Evolutionary conservation across 805 yeast species (phyloP).

Genomic region (Jamesozyma lodderae): DNA sequence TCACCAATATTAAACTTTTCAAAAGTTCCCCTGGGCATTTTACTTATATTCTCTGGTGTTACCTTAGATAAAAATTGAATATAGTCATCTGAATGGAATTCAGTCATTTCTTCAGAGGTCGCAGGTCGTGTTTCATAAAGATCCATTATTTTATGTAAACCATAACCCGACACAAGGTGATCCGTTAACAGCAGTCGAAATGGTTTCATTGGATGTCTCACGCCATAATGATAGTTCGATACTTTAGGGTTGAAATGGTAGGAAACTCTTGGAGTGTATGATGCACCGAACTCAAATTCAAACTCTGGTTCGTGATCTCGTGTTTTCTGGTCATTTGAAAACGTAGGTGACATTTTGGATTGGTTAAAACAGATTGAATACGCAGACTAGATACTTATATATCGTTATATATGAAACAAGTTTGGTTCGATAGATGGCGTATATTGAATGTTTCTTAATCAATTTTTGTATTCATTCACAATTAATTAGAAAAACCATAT

Average conservation of each 20-base stretch:
- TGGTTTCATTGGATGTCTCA: constrained; percentile 97
- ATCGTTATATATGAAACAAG: too few relatives aligned
- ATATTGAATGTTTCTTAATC: too few relatives aligned
- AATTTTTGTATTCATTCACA: too few relatives aligned
- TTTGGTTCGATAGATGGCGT: too few relatives aligned
- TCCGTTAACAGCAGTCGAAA: constrained; percentile 89
- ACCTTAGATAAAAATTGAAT: constrained; percentile 65
- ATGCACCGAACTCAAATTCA: constrained; percentile 40
- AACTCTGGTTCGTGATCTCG: constrained; percentile 37
- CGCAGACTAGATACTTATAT: too few relatives aligned
- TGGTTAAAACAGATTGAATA: background rate
- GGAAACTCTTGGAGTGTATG: constrained; percentile 56
- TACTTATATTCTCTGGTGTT: constrained; percentile 60
- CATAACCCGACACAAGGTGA: constrained; percentile 77
- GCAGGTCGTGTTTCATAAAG: constrained; percentile 77
- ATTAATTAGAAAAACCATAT: too few relatives aligned
- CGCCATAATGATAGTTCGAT: constrained; percentile 79
- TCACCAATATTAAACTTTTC: constrained; percentile 90
- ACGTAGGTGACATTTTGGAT: constrained; percentile 25
- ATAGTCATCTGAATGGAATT: constrained; percentile 85
- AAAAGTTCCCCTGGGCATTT: constrained; percentile 39
- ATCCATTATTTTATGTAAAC: constrained; percentile 84
- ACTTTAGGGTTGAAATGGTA: constrained; percentile 83
- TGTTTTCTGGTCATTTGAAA: constrained; percentile 36
- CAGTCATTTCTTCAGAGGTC: constrained; percentile 64